Evolutionary conservation across 2,329 filamentous ascomycete genomes (phyloP).

Genomic region (Coccinonectria pachysandricola): DNA sequence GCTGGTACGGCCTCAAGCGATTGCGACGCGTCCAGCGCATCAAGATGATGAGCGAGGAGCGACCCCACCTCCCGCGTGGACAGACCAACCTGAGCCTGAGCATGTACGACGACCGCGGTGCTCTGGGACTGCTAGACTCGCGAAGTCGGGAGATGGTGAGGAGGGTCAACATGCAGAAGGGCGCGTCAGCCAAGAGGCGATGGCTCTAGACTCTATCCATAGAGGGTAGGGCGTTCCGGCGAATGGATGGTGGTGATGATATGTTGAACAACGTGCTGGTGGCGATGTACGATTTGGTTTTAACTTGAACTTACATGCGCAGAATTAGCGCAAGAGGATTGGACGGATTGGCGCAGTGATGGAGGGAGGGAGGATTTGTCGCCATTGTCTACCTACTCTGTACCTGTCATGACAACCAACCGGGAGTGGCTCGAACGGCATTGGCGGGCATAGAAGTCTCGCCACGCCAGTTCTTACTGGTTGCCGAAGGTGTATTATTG

Average conservation of each 20-base stretch:
- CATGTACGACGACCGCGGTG: conserved; percentile 23
- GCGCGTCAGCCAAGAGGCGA: conserved; percentile 24
- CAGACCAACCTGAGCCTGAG: conserved; percentile 24
- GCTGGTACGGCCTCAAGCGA: conserved; percentile 73
- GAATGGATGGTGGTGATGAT: no score
- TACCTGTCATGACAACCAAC: conserved; percentile 6
- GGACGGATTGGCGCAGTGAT: no score
- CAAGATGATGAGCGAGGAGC: conserved; percentile 57
- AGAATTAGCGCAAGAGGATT: no score
- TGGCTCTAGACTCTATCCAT: conserved; percentile 13
- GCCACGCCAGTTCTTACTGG: no score
- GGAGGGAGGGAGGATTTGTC: no score
- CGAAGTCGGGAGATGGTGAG: conserved; percentile 45
- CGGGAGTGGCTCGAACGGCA: no score
- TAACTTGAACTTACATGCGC: no score
- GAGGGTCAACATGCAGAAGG: conserved; percentile 40
- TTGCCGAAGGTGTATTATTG: conserved; percentile 14
- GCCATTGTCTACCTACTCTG: no score
- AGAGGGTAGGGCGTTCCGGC: conserved; percentile 6
- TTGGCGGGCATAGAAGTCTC: no score
- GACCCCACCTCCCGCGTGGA: conserved; percentile 27
- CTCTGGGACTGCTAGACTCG: conserved; percentile 41
- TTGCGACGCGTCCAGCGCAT: conserved; percentile 79
- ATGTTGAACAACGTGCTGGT: no score
- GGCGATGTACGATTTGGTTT: no score